Evolutionary conservation across 2,329 filamentous ascomycete species (phyloP).

Genomic region (Bretziella fagacearum): DNA sequence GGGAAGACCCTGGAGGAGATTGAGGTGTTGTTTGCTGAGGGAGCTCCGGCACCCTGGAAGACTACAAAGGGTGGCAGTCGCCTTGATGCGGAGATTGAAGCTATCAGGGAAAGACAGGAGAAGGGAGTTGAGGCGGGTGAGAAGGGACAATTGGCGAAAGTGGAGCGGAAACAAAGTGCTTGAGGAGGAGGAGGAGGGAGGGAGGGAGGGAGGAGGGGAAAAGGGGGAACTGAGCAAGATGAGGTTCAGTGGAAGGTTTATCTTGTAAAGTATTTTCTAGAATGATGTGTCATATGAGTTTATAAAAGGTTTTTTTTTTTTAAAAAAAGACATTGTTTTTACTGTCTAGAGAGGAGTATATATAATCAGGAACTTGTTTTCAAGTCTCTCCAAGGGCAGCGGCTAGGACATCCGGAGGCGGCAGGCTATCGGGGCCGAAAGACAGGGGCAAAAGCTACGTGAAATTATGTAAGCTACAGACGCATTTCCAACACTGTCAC

Average conservation of each 20-base stretch:
- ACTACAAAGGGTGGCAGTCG: slow-evolving; percentile 21
- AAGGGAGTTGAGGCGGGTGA: slow-evolving; percentile 15
- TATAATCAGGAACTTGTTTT: no score
- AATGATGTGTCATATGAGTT: neutral
- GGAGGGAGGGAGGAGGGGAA: no score
- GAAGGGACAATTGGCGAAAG: slow-evolving; percentile 2
- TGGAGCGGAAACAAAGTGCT: slow-evolving; percentile 8
- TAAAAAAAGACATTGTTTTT: neutral
- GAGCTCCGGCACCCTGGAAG: slow-evolving; percentile 24
- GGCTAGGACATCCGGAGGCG: slow-evolving; percentile 18
- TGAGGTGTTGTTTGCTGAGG: slow-evolving; percentile 22
- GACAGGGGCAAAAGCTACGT: slow-evolving; percentile 47
- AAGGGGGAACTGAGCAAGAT: no score
- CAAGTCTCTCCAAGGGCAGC: neutral
- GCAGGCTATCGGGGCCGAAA: slow-evolving; percentile 46
- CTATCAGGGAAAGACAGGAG: slow-evolving; percentile 16
- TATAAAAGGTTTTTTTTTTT: neutral
- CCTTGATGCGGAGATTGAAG: slow-evolving; percentile 19
- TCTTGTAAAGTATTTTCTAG: no score
- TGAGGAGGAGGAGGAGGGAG: neutral
- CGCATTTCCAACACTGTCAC: neutral
- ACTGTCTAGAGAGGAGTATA: no score
- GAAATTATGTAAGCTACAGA: neutral
- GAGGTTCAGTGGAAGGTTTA: no score
- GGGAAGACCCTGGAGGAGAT: slow-evolving; percentile 28